Evolutionary conservation across 768 basidiomycete species (phyloP).

Genomic region (Ramaria rubella): DNA sequence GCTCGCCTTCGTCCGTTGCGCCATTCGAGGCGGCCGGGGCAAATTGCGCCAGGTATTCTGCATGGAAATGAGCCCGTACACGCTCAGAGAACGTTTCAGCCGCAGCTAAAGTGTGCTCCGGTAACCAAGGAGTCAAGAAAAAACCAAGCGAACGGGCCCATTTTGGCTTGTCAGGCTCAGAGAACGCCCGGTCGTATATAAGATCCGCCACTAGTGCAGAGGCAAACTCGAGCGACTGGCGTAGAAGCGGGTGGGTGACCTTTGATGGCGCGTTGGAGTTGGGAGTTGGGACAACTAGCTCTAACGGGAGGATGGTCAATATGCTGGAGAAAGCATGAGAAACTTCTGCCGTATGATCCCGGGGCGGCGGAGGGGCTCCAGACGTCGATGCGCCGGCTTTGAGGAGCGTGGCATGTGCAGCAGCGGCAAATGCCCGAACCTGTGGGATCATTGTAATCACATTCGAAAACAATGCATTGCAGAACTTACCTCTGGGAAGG

Average conservation of each 20-base stretch:
- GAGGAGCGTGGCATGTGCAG: constrained; percentile 71
- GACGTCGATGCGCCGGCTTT: constrained; percentile 78
- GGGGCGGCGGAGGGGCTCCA: constrained; percentile 59
- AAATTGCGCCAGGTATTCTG: constrained; percentile 50
- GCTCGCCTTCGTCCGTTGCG: constrained; percentile 67
- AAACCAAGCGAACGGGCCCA: constrained; percentile 71
- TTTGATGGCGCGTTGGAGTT: constrained; percentile 43
- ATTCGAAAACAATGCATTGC: constrained; percentile 7
- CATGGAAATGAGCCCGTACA: constrained; percentile 66
- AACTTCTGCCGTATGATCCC: constrained; percentile 63
- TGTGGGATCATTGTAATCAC: constrained; percentile 22
- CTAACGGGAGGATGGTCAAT: constrained; percentile 51
- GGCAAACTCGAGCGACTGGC: constrained; percentile 59
- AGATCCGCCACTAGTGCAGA: constrained; percentile 75
- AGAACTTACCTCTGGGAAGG: constrained; percentile 81
- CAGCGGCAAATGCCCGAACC: constrained; percentile 89
- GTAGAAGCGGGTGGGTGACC: constrained; percentile 52
- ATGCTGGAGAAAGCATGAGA: constrained; percentile 49
- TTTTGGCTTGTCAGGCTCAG: constrained; percentile 43
- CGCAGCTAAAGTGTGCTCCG: constrained; percentile 36
- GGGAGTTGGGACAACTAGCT: constrained; percentile 36
- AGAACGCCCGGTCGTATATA: constrained; percentile 45
- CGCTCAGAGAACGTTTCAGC: constrained; percentile 47
- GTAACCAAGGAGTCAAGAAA: constrained; percentile 69
- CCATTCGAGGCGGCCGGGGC: constrained; percentile 32